phyloP scores from a whole-genome alignment of 1,284 basidiomycete species.

The Irpex sp. region DNA sequence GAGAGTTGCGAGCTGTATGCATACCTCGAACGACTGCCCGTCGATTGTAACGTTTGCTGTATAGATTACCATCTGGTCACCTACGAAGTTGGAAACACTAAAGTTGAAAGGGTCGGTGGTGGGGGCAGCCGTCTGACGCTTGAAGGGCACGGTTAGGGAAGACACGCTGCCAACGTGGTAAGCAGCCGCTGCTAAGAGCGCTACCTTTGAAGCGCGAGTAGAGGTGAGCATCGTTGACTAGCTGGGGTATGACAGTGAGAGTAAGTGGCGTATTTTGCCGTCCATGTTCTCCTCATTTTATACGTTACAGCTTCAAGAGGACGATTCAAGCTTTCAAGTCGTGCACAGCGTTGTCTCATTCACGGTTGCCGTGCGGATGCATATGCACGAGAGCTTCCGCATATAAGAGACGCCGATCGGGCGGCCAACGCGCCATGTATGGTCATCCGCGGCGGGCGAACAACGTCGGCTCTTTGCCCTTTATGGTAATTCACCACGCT shows the following conservation, averaged over 20 bases:
- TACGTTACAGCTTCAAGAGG: neutral
- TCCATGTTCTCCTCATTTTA: neutral
- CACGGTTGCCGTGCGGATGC: neutral
- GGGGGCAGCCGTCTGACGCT: neutral
- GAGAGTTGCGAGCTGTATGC: neutral
- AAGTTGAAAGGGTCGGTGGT: constrained; percentile 4
- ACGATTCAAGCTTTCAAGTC: neutral
- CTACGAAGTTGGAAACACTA: constrained; percentile 6
- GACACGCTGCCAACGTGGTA: neutral
- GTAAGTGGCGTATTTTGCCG: neutral
- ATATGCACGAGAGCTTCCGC: neutral
- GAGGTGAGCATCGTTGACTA: neutral
- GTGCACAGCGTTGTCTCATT: neutral
- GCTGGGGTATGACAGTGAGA: neutral
- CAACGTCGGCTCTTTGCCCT: neutral
- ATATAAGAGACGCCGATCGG: neutral
- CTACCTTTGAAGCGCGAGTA: neutral
- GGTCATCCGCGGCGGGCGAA: neutral
- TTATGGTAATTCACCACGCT: neutral
- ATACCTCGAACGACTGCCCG: constrained; percentile 11
- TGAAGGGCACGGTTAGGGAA: neutral
- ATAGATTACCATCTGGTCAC: constrained; percentile 8
- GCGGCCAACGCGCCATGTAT: neutral
- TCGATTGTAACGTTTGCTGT: constrained; percentile 10
- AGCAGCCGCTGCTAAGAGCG: neutral